Evolutionary conservation across 2,329 filamentous ascomycete genomes (phyloP).

Genomic region (Daldinia sp.): DNA sequence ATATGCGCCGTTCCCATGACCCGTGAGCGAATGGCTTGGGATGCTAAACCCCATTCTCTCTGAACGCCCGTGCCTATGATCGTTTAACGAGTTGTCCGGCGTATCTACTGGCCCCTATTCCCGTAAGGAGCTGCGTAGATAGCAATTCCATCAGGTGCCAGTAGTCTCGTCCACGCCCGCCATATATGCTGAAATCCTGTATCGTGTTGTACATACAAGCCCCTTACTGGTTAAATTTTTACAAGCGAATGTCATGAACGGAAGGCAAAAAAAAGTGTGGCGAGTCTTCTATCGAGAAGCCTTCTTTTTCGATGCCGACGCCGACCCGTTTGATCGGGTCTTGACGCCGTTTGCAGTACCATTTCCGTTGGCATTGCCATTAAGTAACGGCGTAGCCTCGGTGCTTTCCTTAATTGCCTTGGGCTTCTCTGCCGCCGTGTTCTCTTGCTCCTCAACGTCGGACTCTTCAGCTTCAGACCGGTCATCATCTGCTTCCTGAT

Average conservation of each 20-base stretch:
- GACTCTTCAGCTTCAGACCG: conserved; percentile 77
- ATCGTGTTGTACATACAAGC: conserved; percentile 36
- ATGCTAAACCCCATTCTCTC: conserved; percentile 32
- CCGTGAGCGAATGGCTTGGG: conserved; percentile 39
- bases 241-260: conserved; percentile 39
- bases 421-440: conserved; percentile 40
- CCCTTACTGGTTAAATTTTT: conserved; percentile 24
- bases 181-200: conserved; percentile 36
- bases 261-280: conserved; percentile 2
- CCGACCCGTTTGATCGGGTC: conserved; percentile 41
- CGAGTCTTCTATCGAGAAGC: conserved; percentile 40
- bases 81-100: conserved; percentile 14
- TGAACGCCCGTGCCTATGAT: conserved; percentile 42
- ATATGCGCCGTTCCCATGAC: conserved; percentile 30
- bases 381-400: conserved; percentile 43
- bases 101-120: conserved; percentile 18
- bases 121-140: background rate
- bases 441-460: conserved; percentile 63
- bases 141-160: conserved; percentile 1
- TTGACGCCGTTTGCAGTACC: conserved; percentile 46
- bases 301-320: conserved; percentile 45
- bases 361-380: conserved; percentile 50
- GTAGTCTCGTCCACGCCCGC: conserved; percentile 22
- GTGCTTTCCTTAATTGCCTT: conserved; percentile 38
- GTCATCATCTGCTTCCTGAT: conserved; percentile 74